Percentiles rank a stretch among this genome's conserved stretches.
Evolutionary conservation across 108 stramenopile genomes (phyloP).

Genomic region (Nitzschia sp.): DNA sequence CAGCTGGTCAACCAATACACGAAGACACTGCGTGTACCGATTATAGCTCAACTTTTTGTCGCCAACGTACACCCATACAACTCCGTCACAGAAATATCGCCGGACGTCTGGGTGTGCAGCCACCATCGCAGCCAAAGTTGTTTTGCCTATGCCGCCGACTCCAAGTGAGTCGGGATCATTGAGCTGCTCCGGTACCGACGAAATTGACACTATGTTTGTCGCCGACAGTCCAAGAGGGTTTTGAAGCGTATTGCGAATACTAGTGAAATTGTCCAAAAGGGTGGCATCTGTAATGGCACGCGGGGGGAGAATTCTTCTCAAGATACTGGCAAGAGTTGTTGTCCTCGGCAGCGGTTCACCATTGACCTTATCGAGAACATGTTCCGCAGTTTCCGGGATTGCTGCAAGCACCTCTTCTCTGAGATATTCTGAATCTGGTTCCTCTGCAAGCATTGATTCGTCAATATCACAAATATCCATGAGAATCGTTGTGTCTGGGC

Average conservation of each 20-base stretch:
- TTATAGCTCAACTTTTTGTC: constrained; percentile 51
- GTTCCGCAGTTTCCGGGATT: constrained; percentile 48
- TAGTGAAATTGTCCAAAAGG: constrained; percentile 42
- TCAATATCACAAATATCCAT: constrained; percentile 59
- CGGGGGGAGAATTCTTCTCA: constrained; percentile 56
- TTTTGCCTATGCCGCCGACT: constrained; percentile 70
- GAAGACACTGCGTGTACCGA: constrained; percentile 54
- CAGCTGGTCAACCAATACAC: constrained; percentile 49
- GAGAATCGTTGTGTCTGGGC: constrained; percentile 56
- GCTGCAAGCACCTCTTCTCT: constrained; percentile 44
- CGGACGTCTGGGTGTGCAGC: constrained; percentile 63
- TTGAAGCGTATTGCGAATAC: constrained; percentile 41
- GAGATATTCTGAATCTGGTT: constrained; percentile 22
- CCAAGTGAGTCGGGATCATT: constrained; percentile 46
- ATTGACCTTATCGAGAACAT: constrained; percentile 58
- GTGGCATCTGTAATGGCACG: constrained; percentile 43
- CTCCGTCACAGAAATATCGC: constrained; percentile 58
- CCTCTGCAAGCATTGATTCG: constrained; percentile 37
- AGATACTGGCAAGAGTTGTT: constrained; percentile 41
- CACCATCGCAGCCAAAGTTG: constrained; percentile 76
- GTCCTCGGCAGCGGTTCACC: constrained; percentile 49
- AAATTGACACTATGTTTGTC: constrained; percentile 52
- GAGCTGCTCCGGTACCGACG: constrained; percentile 46
- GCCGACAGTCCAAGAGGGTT: constrained; percentile 46
- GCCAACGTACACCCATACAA: constrained; percentile 69